Conservation (phyloP, 192 early-diverging fungal genomes). For the Coemansia sp. region DNA sequence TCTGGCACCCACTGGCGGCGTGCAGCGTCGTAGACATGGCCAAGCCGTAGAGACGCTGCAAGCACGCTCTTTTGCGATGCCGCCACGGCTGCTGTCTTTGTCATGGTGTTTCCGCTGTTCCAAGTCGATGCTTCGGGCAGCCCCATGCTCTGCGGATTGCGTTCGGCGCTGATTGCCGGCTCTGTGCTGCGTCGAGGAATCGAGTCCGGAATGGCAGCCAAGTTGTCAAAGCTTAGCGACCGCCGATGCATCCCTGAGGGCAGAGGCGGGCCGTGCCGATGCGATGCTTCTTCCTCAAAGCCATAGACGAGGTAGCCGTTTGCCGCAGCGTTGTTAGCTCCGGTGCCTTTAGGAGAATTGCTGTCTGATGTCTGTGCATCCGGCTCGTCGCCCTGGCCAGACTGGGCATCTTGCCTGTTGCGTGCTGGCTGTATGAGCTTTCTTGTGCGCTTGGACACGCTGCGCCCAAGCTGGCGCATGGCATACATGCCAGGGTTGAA, state of each 20-base stretch:
- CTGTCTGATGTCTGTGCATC: not conserved
- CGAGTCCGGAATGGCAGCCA: conserved; percentile 28
- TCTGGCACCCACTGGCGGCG: conserved; percentile 40
- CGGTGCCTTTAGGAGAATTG: not conserved
- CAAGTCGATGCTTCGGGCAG: conserved; percentile 40
- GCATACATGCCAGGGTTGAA: conserved; percentile 47
- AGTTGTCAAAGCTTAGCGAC: conserved; percentile 51
- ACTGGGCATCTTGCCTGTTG: not conserved
- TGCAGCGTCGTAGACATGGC: not conserved
- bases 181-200: conserved; percentile 43
- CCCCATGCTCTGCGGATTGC: not conserved
- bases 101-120: conserved; percentile 37
- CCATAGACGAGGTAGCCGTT: conserved; percentile 22
- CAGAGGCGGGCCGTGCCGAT: conserved; percentile 36
- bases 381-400: not conserved
- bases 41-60: not conserved
- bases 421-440: conserved; percentile 24
- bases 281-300: conserved; percentile 2
- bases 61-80: not conserved
- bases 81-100: conserved; percentile 8
- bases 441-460: conserved; percentile 39
- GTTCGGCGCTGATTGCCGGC: conserved; percentile 15
- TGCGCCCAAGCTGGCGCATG: conserved; percentile 49
- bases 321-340: conserved; percentile 6
- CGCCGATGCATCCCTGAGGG: conserved; percentile 51